phyloP scores from a whole-genome alignment of 805 yeast species.

The Grigorovia yakushimaensis region DNA sequence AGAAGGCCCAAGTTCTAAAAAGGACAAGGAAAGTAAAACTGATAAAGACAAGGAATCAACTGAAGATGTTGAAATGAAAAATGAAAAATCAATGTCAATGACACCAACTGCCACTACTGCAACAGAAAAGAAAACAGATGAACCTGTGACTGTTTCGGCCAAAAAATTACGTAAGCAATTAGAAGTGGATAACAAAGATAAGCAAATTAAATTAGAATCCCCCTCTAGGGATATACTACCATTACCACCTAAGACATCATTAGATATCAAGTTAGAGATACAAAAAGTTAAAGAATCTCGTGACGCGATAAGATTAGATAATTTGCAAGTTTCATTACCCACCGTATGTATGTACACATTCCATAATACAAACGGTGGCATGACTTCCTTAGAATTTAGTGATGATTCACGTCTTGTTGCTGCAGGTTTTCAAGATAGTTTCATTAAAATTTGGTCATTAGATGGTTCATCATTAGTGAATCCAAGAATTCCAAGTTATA shows the following conservation, averaged over 20 bases:
- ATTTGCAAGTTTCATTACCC: conserved; percentile 73
- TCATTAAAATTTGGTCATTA: conserved; percentile 82
- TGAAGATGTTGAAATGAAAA: conserved; percentile 6
- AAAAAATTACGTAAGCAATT: neutral
- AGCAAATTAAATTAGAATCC: conserved; percentile 39
- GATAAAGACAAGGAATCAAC: conserved; percentile 3
- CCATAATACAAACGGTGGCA: conserved; percentile 84
- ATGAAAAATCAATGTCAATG: conserved; percentile 4
- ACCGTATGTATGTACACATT: conserved; percentile 97
- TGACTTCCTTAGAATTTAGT: conserved; percentile 81
- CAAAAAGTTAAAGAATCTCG: conserved; percentile 74
- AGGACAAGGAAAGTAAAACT: conserved; percentile 6
- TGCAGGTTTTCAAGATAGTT: conserved; percentile 90
- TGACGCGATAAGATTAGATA: conserved; percentile 56
- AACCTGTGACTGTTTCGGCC: conserved; percentile 3
- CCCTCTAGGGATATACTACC: conserved; percentile 75
- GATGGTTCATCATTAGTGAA: conserved; percentile 78
- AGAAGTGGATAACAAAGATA: conserved; percentile 22
- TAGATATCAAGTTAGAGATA: conserved; percentile 73
- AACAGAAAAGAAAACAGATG: conserved; percentile 10
- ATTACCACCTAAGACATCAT: conserved; percentile 70
- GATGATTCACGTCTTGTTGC: conserved; percentile 82
- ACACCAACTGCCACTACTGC: conserved; percentile 14
- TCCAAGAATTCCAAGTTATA: conserved; percentile 49
- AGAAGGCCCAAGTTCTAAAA: conserved; percentile 3